A percentile compares a stretch with the other conserved stretches of the same genome.
Evolutionary conservation across 805 yeast species (phyloP).

Genomic region (Saccharomycopsis oosterbeekiorum): DNA sequence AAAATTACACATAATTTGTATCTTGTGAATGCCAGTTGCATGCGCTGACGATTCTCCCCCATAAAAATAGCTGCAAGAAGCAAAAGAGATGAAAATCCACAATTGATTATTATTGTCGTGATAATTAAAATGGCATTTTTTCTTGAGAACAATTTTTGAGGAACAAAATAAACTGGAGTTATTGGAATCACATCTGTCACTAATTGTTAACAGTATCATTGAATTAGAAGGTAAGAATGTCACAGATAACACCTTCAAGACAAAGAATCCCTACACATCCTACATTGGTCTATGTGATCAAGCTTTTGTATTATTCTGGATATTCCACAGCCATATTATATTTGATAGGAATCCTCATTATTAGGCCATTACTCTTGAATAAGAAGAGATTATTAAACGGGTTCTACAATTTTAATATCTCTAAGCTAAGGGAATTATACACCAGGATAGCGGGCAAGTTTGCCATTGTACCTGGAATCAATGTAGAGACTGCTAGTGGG

Average conservation of each 20-base stretch:
- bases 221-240: not conserved
- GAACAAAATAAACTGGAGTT: no score
- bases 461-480: slow-evolving; percentile 9
- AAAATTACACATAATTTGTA: not conserved
- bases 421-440: slow-evolving; percentile 4
- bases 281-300: slow-evolving; percentile 13
- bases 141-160: no score
- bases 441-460: not conserved
- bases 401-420: slow-evolving; percentile 6
- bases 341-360: slow-evolving; percentile 8
- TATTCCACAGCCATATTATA: slow-evolving; percentile 10
- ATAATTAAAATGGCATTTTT: no score
- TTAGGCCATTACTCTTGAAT: slow-evolving; percentile 15
- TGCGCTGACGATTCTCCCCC: not conserved
- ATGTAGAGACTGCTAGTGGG: not conserved
- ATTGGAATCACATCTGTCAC: no score
- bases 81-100: no score
- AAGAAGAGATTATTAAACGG: slow-evolving; percentile 4
- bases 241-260: not conserved
- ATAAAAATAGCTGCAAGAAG: not conserved
- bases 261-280: slow-evolving; percentile 9
- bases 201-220: not conserved
- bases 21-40: no score
- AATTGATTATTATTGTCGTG: no score
- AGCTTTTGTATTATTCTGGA: slow-evolving; percentile 14